Evolutionary conservation across 1,139 yeast genomes (phyloP), one percentile per base, ranked within the genome.

Genomic region (Nematodospora anomalae): DNA sequence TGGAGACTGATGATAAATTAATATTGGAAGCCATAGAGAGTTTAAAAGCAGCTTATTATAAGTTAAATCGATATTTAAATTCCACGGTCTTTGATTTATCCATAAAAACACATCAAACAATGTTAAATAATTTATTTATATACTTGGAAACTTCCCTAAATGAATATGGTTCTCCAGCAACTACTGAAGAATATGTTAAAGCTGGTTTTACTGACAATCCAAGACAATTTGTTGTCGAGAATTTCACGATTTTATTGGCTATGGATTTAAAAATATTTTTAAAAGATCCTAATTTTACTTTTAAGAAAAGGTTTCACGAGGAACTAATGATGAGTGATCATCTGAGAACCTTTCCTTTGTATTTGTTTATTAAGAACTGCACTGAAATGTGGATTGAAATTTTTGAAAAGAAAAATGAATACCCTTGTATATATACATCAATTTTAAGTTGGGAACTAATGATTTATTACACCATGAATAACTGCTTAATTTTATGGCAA

Each of bases 401-500:
- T 12, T 72, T 76, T 47, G 67, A 66, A 37, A 52, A 63, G 16
- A 52, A 49, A 13, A 48, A 51, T 4, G 42, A 46, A 14, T 67
- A 60, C 49, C 70, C 76, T 4, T 54, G 53, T 32, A 62, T 80
- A 36, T 62, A 65, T 36, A 63, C 65, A 13, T 63, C 73, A 14
- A 64, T 79, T 34, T 71, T 78, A 46, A 67, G 74, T 35, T 77
- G 84, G 76, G 79, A 72, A 38, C 53, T 74, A 26, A 60, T 82
- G 58, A 80, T 78, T 44, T 76, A 74, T 51, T 64, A 68, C 31
- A 71, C 82, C 26, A 71, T 81, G 68, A 63, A 71, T 36, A 75
- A 76, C 46, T 72, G 82, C 47, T 64, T 84, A 48, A 69, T 75
- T 30, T 63, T 83, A 35, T 86, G 95, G 95, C 78, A 74, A 45